Base-by-base conservation (phyloP, 2,329 filamentous ascomycete species). In the Fusarium cyanostomum region DNA sequence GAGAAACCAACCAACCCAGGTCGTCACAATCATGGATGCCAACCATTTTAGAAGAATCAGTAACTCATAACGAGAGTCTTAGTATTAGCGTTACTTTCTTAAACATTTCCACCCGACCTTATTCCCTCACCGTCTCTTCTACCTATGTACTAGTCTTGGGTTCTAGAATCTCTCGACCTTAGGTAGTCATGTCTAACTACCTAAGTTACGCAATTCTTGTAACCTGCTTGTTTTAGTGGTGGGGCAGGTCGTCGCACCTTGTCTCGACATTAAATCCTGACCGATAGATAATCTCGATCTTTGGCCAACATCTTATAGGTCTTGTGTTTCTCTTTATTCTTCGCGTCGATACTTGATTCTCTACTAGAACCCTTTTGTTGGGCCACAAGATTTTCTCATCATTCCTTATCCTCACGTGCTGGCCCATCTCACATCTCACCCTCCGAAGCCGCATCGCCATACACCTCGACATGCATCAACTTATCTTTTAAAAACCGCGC, bases 161-260 rank as follows among this genome's bases (percentile, higher is more conserved):
- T 53, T 60, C 62, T 48, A 64, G 54, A 66, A 64, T 64, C 52
- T 6, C 37, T 11, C n/a, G 15, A 49, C 45, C 39, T n/a, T n/a
- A n/a, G n/a, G n/a, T 52, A 52, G 50, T 52, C 50, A 52, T 45
- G 50, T 38, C 50, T 37, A n/a, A n/a, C n/a, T n/a, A n/a, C n/a
- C n/a, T n/a, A n/a, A n/a, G n/a, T n/a, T n/a, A 37, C 24, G 39
- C 50, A 52, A 39, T 24, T 54, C 54, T 44, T 66, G 54, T 66
- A 62, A 66, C 62, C 62, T 66, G 45, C 62, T 66, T 18, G 18
- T 56, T 66, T 66, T 59, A 54, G 50, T 52, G 51, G 63, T 66
- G 63, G 63, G 63, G 63, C 62, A 60, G 59, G 48, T 66, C 54
- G 46, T 52, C 53, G 33, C 62, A 66, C 50, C 57, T 49, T 52